Evolutionary conservation across 306 rosid genomes (phyloP).

Genomic region (Psophocarpus tetragonolobus): DNA sequence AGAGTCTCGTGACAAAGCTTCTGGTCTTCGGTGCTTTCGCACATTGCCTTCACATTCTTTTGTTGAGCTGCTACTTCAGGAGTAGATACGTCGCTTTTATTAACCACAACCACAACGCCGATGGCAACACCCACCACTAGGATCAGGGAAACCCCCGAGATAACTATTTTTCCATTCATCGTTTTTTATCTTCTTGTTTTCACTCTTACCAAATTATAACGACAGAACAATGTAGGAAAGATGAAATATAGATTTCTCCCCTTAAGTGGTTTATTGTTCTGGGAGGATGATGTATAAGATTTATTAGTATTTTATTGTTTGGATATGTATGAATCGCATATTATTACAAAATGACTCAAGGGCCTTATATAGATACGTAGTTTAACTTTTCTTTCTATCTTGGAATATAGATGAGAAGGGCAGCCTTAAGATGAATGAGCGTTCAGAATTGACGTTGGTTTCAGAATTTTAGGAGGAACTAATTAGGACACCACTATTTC

Average conservation of each 20-base stretch:
- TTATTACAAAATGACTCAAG: background rate
- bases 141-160: constrained; percentile 58
- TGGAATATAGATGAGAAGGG: constrained; percentile 29
- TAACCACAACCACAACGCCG: constrained; percentile 47
- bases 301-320: background rate
- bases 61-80: constrained; percentile 29
- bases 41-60: constrained; percentile 47
- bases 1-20: constrained; percentile 56
- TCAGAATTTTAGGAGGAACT: constrained; percentile 21
- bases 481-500: background rate
- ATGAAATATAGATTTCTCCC: constrained; percentile 20
- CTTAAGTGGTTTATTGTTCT: background rate
- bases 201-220: background rate
- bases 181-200: constrained; percentile 9
- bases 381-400: background rate
- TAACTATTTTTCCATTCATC: constrained; percentile 39
- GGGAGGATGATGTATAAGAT: constrained; percentile 21
- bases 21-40: constrained; percentile 48
- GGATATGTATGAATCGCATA: background rate
- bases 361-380: constrained; percentile 23
- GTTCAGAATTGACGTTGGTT: constrained; percentile 13
- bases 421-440: constrained; percentile 7
- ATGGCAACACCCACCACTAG: constrained; percentile 70
- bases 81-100: background rate
- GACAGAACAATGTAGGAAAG: background rate